phyloP scores from a whole-genome alignment of 768 basidiomycete genomes.

The Calocera cornea region DNA sequence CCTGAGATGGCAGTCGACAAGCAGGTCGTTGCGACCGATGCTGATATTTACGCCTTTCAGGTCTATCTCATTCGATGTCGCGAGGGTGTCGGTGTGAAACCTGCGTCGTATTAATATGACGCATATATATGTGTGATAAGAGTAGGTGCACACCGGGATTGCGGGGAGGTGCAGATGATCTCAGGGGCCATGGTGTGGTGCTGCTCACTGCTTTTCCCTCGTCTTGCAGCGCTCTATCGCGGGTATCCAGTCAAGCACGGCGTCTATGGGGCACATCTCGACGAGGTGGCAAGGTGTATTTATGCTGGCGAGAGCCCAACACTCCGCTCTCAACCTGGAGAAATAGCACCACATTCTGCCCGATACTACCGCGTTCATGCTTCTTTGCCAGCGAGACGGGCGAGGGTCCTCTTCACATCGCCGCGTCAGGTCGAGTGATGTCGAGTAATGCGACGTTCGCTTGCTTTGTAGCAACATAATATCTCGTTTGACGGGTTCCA shows the following conservation, averaged over 20 bases:
- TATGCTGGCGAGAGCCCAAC: too few species aligned
- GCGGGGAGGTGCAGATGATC: slow-evolving; percentile 16
- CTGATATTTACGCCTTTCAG: slow-evolving; percentile 40
- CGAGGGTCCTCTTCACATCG: background rate
- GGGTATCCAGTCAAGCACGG: background rate
- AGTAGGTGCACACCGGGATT: slow-evolving; percentile 12
- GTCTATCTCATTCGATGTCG: slow-evolving; percentile 32
- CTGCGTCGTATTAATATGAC: slow-evolving; percentile 10
- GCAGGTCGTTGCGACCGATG: slow-evolving; percentile 39
- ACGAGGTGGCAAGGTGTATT: too few species aligned
- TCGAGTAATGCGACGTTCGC: background rate
- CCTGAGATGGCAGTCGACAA: slow-evolving; percentile 39
- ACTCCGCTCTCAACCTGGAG: too few species aligned
- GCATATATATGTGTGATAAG: background rate
- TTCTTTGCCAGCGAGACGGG: background rate
- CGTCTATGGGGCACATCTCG: too few species aligned
- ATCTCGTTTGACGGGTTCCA: too few species aligned
- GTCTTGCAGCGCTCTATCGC: background rate
- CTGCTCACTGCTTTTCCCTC: background rate
- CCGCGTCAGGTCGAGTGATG: background rate
- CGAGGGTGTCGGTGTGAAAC: slow-evolving; percentile 22
- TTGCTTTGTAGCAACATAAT: too few species aligned
- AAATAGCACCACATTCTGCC: background rate
- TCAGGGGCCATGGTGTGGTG: background rate
- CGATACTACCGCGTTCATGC: background rate